Evolutionary conservation across 2,329 filamentous ascomycete genomes (phyloP), one percentile per base, ranked within the genome.

Genomic region (Aspergillus puulaauensis): DNA sequence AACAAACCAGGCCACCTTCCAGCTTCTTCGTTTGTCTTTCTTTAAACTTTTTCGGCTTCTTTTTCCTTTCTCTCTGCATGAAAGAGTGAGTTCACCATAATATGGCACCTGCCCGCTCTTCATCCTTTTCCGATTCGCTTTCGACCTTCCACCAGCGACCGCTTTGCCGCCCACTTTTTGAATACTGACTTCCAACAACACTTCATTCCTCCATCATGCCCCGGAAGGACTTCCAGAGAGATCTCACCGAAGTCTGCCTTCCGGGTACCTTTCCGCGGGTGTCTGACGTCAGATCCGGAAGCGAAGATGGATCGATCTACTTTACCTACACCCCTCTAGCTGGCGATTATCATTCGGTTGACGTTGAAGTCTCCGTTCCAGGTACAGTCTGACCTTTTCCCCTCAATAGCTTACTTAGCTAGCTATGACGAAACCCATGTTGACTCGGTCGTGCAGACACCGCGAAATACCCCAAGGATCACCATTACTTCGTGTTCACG

Each of bases 301-400:
- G 87, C 5, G 87, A 89, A 33, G 89, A 93, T 71, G 90, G 89
- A 51, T 85, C 90, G 56, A 79, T 96, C 56, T 81, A 81, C 14
- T 89, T 93, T 70, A 78, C 73, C 4, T 90, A 82, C 43, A 73
- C 75, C 35, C 55, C 67, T 21, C 66, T 69, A 6, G 64, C 69
- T 35, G 70, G 67, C 24, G 39, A 45, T 11, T 52, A 59, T 4
- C 53, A 59, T 4, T 46, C 55, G 3, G 65, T 79, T 39, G 68
- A 75, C 24, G 65, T 80, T 37, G 70, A 76, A 37, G 71, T 69
- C 12, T 64, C 77, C 19, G 65, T 80, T 4, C 70, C 74, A 58
- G 77, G 78, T 79, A 67, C 12, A 45, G 5, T n/a, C 4, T 2
- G 7, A n/a, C 15, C 12, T 5, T 37, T 31, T 11, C 27, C 27